A percentile compares a stretch with the other conserved stretches of the same genome.
These are phyloP conservation scores for Penicillium atrosanguineum DNA, from an alignment of 495 filamentous ascomycete species.

Conservation along the genomic window DNA sequence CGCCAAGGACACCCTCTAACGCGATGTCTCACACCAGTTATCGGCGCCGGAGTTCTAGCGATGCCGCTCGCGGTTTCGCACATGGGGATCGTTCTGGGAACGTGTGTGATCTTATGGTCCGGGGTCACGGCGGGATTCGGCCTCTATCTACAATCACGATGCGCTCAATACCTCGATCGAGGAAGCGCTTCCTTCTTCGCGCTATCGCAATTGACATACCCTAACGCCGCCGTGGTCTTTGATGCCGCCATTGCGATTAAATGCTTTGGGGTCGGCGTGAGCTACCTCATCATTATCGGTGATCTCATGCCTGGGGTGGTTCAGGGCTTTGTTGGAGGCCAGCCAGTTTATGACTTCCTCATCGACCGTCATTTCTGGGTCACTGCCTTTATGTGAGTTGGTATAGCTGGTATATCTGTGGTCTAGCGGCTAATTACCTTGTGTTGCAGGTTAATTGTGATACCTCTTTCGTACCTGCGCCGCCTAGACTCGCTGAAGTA, in stretches of 20 bases:
- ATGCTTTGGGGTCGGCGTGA: slow-evolving; percentile 94
- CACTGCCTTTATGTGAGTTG: slow-evolving; percentile 84
- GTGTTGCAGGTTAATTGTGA: slow-evolving; percentile 75
- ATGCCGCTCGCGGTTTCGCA: slow-evolving; percentile 93
- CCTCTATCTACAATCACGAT: slow-evolving; percentile 89
- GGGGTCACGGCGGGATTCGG: slow-evolving; percentile 86
- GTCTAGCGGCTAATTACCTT: slow-evolving; percentile 7
- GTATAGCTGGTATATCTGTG: not conserved
- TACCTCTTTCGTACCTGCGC: slow-evolving; percentile 87
- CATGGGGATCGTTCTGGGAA: slow-evolving; percentile 82
- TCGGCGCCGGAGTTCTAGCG: slow-evolving; percentile 90
- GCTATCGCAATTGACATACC: slow-evolving; percentile 92
- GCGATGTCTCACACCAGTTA: slow-evolving; percentile 51
- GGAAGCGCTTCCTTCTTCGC: slow-evolving; percentile 85
- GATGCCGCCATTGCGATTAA: slow-evolving; percentile 96
- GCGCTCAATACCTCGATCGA: slow-evolving; percentile 86
- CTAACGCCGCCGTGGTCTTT: slow-evolving; percentile 92
- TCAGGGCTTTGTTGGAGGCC: slow-evolving; percentile 64
- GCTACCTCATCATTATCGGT: slow-evolving; percentile 97
- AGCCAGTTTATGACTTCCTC: slow-evolving; percentile 64
- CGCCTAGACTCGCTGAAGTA: slow-evolving; percentile 95
- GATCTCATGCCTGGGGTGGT: slow-evolving; percentile 97
- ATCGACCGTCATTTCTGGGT: slow-evolving; percentile 95
- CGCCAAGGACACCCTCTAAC: not conserved
- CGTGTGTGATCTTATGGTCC: slow-evolving; percentile 86